Conservation (phyloP, 345 rosid species). For the Alliaria petiolata region DNA sequence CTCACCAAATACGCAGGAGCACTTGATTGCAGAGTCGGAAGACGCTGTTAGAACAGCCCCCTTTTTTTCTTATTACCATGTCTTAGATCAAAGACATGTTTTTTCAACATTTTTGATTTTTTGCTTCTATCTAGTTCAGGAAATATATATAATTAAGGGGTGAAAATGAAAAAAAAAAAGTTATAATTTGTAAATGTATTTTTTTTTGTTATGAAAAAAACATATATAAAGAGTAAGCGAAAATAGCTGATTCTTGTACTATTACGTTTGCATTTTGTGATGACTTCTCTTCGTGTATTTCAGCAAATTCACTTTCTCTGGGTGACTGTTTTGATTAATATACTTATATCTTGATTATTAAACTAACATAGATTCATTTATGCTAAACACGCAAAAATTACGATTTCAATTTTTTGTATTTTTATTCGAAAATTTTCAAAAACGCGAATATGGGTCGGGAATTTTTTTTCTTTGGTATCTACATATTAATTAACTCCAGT, state of each 20-base stretch:
- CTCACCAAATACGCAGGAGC: constrained; percentile 43
- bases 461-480: too few relatives aligned
- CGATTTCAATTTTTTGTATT: too few relatives aligned
- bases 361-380: too few relatives aligned
- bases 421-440: too few relatives aligned
- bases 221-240: constrained; percentile 1
- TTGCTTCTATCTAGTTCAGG: constrained; percentile 26
- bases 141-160: background rate
- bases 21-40: constrained; percentile 32
- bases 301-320: background rate
- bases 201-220: too few relatives aligned
- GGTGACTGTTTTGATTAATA: background rate
- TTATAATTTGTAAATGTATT: background rate
- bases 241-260: background rate
- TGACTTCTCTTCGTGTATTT: background rate
- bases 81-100: background rate
- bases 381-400: too few relatives aligned
- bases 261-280: too few relatives aligned
- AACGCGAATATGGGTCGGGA: too few relatives aligned
- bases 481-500: too few relatives aligned
- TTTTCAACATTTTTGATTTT: constrained; percentile 3
- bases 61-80: background rate
- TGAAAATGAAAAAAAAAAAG: background rate
- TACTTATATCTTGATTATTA: too few relatives aligned
- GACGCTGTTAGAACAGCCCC: constrained; percentile 22